Conservation (phyloP, 2,329 filamentous ascomycete genomes). For the Xylariaceae sp. region DNA sequence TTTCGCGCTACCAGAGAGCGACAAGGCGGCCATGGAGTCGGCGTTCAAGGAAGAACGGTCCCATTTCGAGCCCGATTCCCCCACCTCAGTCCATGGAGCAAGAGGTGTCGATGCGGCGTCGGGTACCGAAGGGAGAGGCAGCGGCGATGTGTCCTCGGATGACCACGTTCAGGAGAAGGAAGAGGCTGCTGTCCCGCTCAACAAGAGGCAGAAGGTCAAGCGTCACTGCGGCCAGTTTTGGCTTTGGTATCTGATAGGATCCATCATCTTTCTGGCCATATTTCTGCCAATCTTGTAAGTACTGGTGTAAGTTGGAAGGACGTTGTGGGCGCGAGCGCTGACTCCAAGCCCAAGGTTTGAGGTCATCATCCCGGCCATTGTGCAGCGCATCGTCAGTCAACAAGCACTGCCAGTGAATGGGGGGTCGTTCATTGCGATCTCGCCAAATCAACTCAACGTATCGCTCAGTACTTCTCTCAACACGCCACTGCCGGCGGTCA, state of each 20-base stretch:
- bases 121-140: constrained; percentile 8
- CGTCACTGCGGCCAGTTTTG: constrained; percentile 35
- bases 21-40: constrained; percentile 19
- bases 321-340: no score
- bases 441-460: constrained; percentile 26
- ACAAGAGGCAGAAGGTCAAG: constrained; percentile 31
- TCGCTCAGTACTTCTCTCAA: constrained; percentile 29
- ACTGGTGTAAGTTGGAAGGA: background rate
- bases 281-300: constrained; percentile 39
- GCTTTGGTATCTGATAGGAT: constrained; percentile 35
- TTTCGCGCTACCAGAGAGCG: constrained; percentile 9
- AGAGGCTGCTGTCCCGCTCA: constrained; percentile 13
- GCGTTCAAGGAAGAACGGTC: constrained; percentile 21
- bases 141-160: constrained; percentile 16
- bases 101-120: constrained; percentile 8
- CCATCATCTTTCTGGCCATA: constrained; percentile 35
- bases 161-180: constrained; percentile 24
- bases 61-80: constrained; percentile 18
- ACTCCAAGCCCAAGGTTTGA: constrained; percentile 32
- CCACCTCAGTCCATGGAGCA: constrained; percentile 18
- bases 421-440: constrained; percentile 28
- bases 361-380: constrained; percentile 38
- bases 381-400: constrained; percentile 34
- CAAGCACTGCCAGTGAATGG: constrained; percentile 31
- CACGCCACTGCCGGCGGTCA: constrained; percentile 28